These are phyloP conservation scores for Backusella tarrabulga DNA, from an alignment of 192 early-diverging fungal genomes.

Conservation along the genomic window DNA sequence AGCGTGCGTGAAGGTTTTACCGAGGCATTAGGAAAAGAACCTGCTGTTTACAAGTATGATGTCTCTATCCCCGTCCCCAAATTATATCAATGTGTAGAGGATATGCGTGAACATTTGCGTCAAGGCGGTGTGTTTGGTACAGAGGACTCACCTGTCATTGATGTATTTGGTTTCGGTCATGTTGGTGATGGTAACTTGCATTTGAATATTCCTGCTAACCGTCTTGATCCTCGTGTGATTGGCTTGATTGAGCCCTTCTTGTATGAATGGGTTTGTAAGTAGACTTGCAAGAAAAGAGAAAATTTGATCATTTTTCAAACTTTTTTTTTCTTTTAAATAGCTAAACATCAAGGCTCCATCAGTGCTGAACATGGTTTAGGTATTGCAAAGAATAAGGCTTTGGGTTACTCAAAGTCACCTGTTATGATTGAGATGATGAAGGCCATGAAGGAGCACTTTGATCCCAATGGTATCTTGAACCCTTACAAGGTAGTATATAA, in stretches of 20 bases:
- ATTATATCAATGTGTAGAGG: constrained; percentile 82
- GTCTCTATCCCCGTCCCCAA: constrained; percentile 86
- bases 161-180: constrained; percentile 95
- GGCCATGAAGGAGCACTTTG: constrained; percentile 80
- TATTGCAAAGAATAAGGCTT: constrained; percentile 66
- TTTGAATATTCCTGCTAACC: constrained; percentile 81
- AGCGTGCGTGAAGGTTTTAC: constrained; percentile 92
- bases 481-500: constrained; percentile 63
- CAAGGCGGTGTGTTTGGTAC: constrained; percentile 55
- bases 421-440: constrained; percentile 86
- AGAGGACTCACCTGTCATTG: constrained; percentile 54
- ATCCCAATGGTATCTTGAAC: constrained; percentile 95
- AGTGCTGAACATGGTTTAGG: constrained; percentile 62
- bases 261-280: constrained; percentile 81
- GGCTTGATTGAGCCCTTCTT: constrained; percentile 87
- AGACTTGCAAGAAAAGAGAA: not conserved
- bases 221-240: constrained; percentile 59
- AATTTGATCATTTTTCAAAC: not conserved
- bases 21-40: constrained; percentile 85
- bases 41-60: constrained; percentile 95
- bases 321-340: constrained; percentile 12
- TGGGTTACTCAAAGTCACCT: constrained; percentile 82
- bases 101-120: constrained; percentile 69
- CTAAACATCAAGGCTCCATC: constrained; percentile 39
- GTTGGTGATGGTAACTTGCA: constrained; percentile 98